Conservation (phyloP, 352 stramenopile species). For the Pythium plurisporium region DNA sequence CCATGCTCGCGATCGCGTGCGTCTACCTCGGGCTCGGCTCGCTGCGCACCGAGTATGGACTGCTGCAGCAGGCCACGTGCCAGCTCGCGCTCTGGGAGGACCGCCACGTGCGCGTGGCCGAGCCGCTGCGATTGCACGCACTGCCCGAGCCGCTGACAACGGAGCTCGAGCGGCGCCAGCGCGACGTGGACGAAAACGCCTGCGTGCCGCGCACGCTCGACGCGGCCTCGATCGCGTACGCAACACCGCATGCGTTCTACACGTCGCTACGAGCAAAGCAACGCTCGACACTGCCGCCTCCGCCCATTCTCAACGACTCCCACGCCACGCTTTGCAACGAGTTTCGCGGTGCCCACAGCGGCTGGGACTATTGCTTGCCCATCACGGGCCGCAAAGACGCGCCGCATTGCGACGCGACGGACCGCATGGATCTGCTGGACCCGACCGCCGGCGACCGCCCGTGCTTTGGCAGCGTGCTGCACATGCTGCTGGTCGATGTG, state of each 20-base stretch:
- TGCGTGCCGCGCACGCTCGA: conserved; percentile 10
- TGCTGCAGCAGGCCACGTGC: conserved; percentile 4
- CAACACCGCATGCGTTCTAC: conserved; percentile 16
- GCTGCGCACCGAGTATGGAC: conserved; percentile 4
- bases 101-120: background rate
- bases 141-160: background rate
- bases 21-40: background rate
- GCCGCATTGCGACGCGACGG: conserved; percentile 33
- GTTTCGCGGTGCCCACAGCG: conserved; percentile 6
- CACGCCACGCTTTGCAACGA: conserved; percentile 9
- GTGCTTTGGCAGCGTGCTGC: conserved; percentile 45
- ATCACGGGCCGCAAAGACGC: conserved; percentile 42
- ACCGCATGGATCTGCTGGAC: conserved; percentile 44
- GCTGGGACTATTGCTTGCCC: conserved; percentile 42
- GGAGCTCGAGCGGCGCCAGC: background rate
- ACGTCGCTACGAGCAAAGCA: conserved; percentile 1
- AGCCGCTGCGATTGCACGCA: conserved; percentile 2
- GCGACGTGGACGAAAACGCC: background rate
- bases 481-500: conserved; percentile 51
- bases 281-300: background rate
- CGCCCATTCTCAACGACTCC: conserved; percentile 1
- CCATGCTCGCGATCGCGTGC: background rate
- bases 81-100: conserved; percentile 2
- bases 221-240: conserved; percentile 5
- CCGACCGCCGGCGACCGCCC: conserved; percentile 21